Conservation (phyloP, 129 eudicot species). For the Rutidosis leptorrhynchoides region DNA sequence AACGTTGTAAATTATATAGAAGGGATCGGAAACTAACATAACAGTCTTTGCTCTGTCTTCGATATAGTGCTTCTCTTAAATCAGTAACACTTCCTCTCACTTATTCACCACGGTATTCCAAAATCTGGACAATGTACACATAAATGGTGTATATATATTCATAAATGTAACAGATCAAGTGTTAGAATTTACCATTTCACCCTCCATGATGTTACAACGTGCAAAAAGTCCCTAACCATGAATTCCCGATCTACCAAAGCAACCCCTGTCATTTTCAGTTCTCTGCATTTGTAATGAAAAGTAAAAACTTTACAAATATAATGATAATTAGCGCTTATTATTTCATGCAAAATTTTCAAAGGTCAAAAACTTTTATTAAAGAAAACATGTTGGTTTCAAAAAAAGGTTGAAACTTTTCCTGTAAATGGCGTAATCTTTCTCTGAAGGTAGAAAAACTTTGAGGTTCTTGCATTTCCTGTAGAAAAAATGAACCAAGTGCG, state of each 20-base stretch:
- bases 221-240: conserved; percentile 99
- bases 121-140: conserved; percentile 48
- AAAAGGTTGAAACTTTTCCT: conserved; percentile 47
- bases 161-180: neutral
- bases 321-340: conserved; percentile 13
- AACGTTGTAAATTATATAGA: neutral
- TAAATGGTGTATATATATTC: neutral
- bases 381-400: neutral
- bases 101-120: conserved; percentile 96
- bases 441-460: conserved; percentile 70
- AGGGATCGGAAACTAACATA: conserved; percentile 52
- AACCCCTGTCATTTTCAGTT: conserved; percentile 88
- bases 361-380: neutral
- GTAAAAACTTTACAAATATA: conserved; percentile 2
- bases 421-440: conserved; percentile 81
- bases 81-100: conserved; percentile 95
- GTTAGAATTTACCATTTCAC: conserved; percentile 67
- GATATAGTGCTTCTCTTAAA: conserved; percentile 85
- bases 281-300: conserved; percentile 52
- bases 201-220: conserved; percentile 73
- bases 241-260: conserved; percentile 93
- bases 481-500: conserved; percentile 9
- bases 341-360: neutral
- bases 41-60: conserved; percentile 90
- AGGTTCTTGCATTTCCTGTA: conserved; percentile 74